These are phyloP conservation scores for Backusella tuberculispora DNA, from an alignment of 192 early-diverging fungal species.

Conservation along the genomic window DNA sequence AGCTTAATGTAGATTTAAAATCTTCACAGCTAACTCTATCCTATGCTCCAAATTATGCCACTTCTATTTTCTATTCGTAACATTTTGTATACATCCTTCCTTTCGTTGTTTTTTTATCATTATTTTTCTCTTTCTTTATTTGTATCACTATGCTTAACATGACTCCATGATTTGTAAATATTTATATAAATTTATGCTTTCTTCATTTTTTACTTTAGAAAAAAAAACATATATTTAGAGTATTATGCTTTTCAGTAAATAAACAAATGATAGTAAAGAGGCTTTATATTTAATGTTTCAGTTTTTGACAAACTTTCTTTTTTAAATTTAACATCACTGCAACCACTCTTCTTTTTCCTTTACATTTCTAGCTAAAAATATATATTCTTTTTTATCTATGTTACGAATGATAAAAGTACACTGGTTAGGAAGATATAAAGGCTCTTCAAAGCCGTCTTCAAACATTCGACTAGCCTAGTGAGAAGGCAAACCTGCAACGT, in stretches of 20 bases:
- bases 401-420: neutral
- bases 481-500: neutral
- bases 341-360: conserved; percentile 8
- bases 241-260: neutral
- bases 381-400: neutral
- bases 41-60: conserved; percentile 9
- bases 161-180: conserved; percentile 7
- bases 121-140: neutral
- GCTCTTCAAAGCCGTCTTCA: neutral
- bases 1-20: neutral
- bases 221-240: neutral
- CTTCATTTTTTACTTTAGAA: neutral
- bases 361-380: neutral
- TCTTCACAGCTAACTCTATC: neutral
- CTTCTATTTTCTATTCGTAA: neutral
- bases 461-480: neutral
- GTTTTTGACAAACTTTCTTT: neutral
- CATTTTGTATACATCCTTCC: neutral
- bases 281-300: neutral
- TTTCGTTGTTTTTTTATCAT: neutral
- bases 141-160: neutral
- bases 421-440: neutral
- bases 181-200: conserved; percentile 2
- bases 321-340: neutral
- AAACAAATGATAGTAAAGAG: conserved; percentile 1